These are phyloP conservation scores for Boehmeria nivea DNA, from an alignment of 306 rosid species.

Conservation along the genomic window DNA sequence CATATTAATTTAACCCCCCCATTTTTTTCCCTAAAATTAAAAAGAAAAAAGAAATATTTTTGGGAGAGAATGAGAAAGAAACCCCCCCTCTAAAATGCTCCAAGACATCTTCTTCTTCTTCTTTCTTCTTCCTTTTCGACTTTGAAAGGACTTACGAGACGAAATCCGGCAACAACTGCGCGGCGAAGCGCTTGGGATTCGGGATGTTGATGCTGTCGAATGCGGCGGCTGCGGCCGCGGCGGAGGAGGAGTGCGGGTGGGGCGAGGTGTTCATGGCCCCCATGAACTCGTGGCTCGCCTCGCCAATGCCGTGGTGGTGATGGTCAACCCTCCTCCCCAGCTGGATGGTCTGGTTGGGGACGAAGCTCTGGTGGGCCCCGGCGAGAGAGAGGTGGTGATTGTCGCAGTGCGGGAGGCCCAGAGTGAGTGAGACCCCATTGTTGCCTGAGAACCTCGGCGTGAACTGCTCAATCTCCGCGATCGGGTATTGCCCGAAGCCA, in stretches of 20 bases:
- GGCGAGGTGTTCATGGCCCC: constrained; percentile 45
- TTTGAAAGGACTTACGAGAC: constrained; percentile 43
- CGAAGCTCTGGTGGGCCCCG: constrained; percentile 60
- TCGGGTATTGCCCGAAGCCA: constrained; percentile 84
- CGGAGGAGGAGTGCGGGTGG: constrained; percentile 66
- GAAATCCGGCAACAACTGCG: constrained; percentile 85
- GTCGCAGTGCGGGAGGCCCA: constrained; percentile 92
- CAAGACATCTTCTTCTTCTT: constrained; percentile 8
- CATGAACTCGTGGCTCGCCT: constrained; percentile 43
- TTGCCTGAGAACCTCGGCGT: constrained; percentile 77
- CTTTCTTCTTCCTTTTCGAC: constrained; percentile 9
- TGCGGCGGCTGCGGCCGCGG: constrained; percentile 62
- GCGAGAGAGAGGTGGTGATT: constrained; percentile 58
- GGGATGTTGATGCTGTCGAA: constrained; percentile 78
- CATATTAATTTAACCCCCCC: constrained; percentile 19
- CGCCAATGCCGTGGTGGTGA: constrained; percentile 27
- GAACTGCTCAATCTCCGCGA: constrained; percentile 75
- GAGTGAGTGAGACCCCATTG: constrained; percentile 83
- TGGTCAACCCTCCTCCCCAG: constrained; percentile 64
- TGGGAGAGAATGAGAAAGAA: too few species aligned
- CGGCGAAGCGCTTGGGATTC: constrained; percentile 83
- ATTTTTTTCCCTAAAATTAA: constrained; percentile 22
- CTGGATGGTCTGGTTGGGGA: constrained; percentile 65
- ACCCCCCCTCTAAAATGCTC: neutral
- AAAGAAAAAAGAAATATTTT: neutral